Percentiles rank a stretch among this genome's conserved stretches.
Conservation (phyloP, 2,329 filamentous ascomycete genomes). For the Cordyceps farinosa region DNA sequence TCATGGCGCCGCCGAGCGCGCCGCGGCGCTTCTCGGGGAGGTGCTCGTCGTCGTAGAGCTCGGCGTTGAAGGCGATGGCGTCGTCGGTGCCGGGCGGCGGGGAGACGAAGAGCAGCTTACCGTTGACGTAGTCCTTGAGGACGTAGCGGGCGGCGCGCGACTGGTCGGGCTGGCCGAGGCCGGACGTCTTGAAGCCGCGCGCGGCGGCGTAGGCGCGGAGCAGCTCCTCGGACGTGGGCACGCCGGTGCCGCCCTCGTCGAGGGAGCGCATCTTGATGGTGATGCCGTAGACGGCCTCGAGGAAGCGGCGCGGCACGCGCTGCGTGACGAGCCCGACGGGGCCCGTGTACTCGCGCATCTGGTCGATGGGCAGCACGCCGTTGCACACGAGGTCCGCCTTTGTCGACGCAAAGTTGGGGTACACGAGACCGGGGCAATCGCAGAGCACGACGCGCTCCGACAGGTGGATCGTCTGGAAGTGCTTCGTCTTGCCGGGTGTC, state of each 20-base stretch:
- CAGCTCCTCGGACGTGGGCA: conserved; percentile 79
- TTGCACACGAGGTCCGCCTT: conserved; percentile 96
- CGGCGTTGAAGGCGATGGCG: conserved; percentile 74
- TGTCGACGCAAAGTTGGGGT: conserved; percentile 94
- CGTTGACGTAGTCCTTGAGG: conserved; percentile 95
- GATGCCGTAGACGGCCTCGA: conserved; percentile 93
- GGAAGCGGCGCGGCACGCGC: conserved; percentile 80
- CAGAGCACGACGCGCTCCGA: conserved; percentile 86
- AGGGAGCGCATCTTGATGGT: conserved; percentile 74
- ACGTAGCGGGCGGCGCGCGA: conserved; percentile 85
- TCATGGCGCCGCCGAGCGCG: conserved; percentile 52
- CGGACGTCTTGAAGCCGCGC: conserved; percentile 84
- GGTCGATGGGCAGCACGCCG: conserved; percentile 92
- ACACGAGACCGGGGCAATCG: conserved; percentile 97
- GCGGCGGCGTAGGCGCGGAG: conserved; percentile 83
- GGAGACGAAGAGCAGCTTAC: conserved; percentile 88
- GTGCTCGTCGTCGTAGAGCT: conserved; percentile 80
- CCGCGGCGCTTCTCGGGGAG: conserved; percentile 77
- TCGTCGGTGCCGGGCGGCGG: conserved; percentile 76
- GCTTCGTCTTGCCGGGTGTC: conserved; percentile 97
- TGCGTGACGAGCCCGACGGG: conserved; percentile 78
- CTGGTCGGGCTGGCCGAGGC: conserved; percentile 87
- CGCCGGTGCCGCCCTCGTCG: conserved; percentile 90
- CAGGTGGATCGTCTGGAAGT: conserved; percentile 97
- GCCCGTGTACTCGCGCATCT: conserved; percentile 87